A percentile compares a stretch with the other conserved stretches of the same genome.
phyloP scores from a whole-genome alignment of 2,329 filamentous ascomycete species.

The Sporothrix luriei region DNA sequence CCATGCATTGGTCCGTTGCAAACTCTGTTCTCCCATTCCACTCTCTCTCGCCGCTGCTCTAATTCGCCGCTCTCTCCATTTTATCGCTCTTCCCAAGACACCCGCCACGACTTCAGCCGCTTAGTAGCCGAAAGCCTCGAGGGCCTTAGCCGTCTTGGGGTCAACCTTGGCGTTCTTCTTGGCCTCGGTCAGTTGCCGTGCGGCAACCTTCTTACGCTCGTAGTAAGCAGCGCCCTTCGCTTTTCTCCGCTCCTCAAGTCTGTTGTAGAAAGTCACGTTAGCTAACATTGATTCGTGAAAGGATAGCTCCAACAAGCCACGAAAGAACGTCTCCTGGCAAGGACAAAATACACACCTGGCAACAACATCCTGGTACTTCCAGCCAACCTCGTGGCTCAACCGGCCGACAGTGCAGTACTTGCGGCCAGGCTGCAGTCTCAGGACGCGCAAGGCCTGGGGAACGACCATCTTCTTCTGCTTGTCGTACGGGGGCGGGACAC shows the following conservation, averaged over 20 bases:
- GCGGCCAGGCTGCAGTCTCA: slow-evolving; percentile 96
- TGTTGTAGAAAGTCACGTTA: slow-evolving; percentile 46
- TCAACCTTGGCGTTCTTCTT: slow-evolving; percentile 89
- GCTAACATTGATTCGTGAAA: background rate
- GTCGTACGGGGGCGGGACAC: slow-evolving; percentile 97
- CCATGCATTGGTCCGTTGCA: background rate
- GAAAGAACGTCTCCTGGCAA: background rate
- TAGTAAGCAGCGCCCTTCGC: slow-evolving; percentile 99
- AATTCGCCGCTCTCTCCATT: slow-evolving; percentile 11
- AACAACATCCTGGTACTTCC: slow-evolving; percentile 99
- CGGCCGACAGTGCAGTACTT: slow-evolving; percentile 99
- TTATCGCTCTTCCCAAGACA: background rate
- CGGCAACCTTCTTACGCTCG: slow-evolving; percentile 98
- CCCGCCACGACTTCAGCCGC: slow-evolving; percentile 27
- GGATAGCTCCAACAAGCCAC: too few relatives aligned
- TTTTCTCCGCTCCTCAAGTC: slow-evolving; percentile 99
- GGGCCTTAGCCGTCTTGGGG: slow-evolving; percentile 82
- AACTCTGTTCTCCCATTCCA: background rate
- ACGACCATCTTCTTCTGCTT: slow-evolving; percentile 99
- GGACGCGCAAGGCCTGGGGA: slow-evolving; percentile 93
- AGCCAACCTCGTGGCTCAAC: slow-evolving; percentile 98
- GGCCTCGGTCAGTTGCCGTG: slow-evolving; percentile 86
- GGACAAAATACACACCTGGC: slow-evolving; percentile 71
- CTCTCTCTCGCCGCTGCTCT: slow-evolving; percentile 25
- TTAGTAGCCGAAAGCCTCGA: slow-evolving; percentile 92